Evolutionary conservation across 2,329 filamentous ascomycete species (phyloP).

Genomic region (Xylariaceae sp.): DNA sequence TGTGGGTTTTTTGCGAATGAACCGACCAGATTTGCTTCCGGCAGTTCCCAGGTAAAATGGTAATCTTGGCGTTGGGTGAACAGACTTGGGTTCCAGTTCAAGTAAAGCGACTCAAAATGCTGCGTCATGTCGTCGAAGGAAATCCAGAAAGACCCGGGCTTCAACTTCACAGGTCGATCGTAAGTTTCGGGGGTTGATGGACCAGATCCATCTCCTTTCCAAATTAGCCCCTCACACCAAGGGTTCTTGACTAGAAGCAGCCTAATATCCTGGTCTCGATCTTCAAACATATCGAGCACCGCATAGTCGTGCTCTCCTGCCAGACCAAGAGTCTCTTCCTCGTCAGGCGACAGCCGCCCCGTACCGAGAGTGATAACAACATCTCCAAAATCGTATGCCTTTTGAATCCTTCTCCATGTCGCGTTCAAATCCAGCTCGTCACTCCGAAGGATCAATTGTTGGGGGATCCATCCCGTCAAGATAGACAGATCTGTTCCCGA

Average conservation of each 20-base stretch:
- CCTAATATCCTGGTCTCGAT: slow-evolving; percentile 50
- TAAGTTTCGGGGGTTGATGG: slow-evolving; percentile 17
- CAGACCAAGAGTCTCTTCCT: slow-evolving; percentile 78
- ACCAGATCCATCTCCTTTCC: slow-evolving; percentile 55
- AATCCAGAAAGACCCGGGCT: slow-evolving; percentile 90
- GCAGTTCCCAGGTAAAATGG: slow-evolving; percentile 79
- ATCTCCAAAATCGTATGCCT: slow-evolving; percentile 72
- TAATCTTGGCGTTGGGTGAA: slow-evolving; percentile 82
- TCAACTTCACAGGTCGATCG: slow-evolving; percentile 32
- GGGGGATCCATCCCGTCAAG: slow-evolving; percentile 92
- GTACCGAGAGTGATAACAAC: slow-evolving; percentile 90
- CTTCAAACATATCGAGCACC: slow-evolving; percentile 71
- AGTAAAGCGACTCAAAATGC: slow-evolving; percentile 91
- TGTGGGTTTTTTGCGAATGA: slow-evolving; percentile 66
- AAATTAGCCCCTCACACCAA: slow-evolving; percentile 80
- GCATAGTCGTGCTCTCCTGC: slow-evolving; percentile 94
- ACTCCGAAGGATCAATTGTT: slow-evolving; percentile 88
- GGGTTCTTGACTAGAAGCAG: slow-evolving; percentile 90
- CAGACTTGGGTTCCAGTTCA: slow-evolving; percentile 92
- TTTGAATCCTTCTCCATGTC: slow-evolving; percentile 75
- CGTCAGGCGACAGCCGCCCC: slow-evolving; percentile 71
- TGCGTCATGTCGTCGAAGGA: slow-evolving; percentile 82
- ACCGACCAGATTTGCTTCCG: slow-evolving; percentile 45
- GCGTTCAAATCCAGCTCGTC: slow-evolving; percentile 74
- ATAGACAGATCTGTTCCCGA: slow-evolving; percentile 94